phyloP scores from a whole-genome alignment of 441 rosid species.

The Lagerstroemia fauriei region DNA sequence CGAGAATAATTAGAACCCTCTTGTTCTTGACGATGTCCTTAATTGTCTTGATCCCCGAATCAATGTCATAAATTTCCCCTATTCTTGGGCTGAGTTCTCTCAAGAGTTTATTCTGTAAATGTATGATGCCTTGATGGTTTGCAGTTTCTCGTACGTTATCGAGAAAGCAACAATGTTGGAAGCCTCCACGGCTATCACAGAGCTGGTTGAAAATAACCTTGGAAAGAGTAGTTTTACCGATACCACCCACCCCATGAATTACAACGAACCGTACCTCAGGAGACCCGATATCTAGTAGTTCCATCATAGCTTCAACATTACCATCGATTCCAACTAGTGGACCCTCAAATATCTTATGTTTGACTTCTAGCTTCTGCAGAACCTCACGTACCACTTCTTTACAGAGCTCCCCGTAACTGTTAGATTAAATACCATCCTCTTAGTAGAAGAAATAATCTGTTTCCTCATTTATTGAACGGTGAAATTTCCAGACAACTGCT shows the following conservation, averaged over 20 bases:
- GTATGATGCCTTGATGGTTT: background rate
- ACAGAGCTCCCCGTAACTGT: too few relatives aligned
- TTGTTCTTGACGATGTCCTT: background rate
- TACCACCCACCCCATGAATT: constrained; percentile 14
- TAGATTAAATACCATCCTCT: too few relatives aligned
- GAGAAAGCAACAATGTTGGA: background rate
- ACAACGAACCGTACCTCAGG: background rate
- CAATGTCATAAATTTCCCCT: background rate
- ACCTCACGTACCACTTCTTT: too few relatives aligned
- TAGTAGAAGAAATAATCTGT: too few relatives aligned
- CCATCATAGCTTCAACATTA: background rate
- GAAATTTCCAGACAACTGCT: too few relatives aligned
- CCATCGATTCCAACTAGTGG: constrained; percentile 13
- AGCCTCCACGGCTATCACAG: background rate
- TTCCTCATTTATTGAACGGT: too few relatives aligned
- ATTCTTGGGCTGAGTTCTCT: background rate
- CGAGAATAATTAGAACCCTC: constrained; percentile 3
- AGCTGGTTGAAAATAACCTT: background rate
- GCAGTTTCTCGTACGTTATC: background rate
- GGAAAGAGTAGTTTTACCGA: constrained; percentile 2
- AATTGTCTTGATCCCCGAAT: background rate
- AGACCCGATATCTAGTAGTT: background rate
- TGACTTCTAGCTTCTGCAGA: too few relatives aligned
- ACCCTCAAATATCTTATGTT: too few relatives aligned
- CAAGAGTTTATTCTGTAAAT: background rate